Conservation (phyloP, 768 basidiomycete genomes). For the Russula compacta region DNA sequence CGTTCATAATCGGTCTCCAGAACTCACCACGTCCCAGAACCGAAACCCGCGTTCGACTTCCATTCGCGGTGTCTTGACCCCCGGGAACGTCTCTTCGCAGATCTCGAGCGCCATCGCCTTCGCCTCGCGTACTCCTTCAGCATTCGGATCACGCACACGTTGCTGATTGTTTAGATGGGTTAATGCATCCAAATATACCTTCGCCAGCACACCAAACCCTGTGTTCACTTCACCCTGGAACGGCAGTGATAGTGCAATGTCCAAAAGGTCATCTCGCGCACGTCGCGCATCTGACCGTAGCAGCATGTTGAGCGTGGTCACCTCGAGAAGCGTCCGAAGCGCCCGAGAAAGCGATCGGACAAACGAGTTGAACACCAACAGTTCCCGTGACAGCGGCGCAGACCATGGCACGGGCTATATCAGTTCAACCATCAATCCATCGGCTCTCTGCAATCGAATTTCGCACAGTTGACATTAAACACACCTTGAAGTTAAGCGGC, state of each 20-base stretch:
- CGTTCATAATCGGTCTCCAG: constrained; percentile 7
- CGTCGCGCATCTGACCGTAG: constrained; percentile 81
- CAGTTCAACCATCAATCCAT: not conserved
- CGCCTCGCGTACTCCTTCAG: constrained; percentile 69
- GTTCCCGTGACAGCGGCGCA: constrained; percentile 90
- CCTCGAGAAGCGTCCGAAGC: constrained; percentile 82
- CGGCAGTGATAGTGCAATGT: constrained; percentile 84
- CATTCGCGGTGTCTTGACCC: constrained; percentile 74
- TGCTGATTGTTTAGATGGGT: constrained; percentile 78
- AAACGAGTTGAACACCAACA: constrained; percentile 98
- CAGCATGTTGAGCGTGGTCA: constrained; percentile 87
- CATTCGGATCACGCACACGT: constrained; percentile 67
- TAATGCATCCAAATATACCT: constrained; percentile 91
- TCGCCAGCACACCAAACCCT: constrained; percentile 93
- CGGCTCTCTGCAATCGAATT: not conserved
- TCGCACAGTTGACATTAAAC: constrained; percentile 21
- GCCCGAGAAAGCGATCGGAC: constrained; percentile 86
- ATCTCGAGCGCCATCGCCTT: constrained; percentile 84
- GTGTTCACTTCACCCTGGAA: constrained; percentile 98
- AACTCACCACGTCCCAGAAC: constrained; percentile 96
- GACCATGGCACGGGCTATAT: constrained; percentile 82
- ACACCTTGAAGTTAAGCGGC: constrained; percentile 86
- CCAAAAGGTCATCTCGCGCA: constrained; percentile 82
- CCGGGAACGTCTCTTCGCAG: constrained; percentile 90
- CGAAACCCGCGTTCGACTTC: constrained; percentile 96